Conservation (phyloP, 371 early-diverging fungal genomes). For the Lichtheimia hyalospora region DNA sequence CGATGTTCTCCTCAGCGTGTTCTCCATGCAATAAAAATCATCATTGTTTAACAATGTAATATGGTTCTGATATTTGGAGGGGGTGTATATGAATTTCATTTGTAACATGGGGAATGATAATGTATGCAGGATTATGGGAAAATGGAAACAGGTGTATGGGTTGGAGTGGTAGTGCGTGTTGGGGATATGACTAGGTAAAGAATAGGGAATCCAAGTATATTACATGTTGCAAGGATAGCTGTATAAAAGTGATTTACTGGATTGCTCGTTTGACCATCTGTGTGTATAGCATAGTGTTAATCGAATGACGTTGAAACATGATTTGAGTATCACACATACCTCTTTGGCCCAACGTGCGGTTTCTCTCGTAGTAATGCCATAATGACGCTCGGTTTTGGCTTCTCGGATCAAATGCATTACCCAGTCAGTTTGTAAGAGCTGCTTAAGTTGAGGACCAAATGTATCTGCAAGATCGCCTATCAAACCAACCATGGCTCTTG, state of each 20-base stretch:
- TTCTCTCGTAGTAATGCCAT: conserved; percentile 64
- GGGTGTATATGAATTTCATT: not conserved
- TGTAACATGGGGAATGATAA: no score
- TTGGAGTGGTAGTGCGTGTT: no score
- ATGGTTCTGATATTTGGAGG: no score
- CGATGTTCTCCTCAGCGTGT: no score
- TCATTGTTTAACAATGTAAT: not conserved
- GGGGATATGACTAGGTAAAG: no score
- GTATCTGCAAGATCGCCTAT: conserved; percentile 80
- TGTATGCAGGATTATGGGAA: no score
- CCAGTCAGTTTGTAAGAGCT: conserved; percentile 64
- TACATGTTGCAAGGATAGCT: no score
- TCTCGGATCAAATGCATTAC: conserved; percentile 66
- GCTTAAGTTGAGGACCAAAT: conserved; percentile 73
- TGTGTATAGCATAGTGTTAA: not conserved
- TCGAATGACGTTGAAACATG: no score
- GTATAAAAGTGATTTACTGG: not conserved
- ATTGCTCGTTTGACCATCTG: conserved; percentile 11
- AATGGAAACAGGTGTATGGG: no score
- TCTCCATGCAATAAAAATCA: no score
- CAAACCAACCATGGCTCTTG: conserved; percentile 78
- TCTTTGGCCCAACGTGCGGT: conserved; percentile 82
- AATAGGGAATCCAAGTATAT: no score
- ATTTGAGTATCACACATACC: conserved; percentile 16
- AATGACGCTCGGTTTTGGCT: conserved; percentile 66